Base-by-base conservation (phyloP, 306 rosid species). In the Hippophae rhamnoides region DNA sequence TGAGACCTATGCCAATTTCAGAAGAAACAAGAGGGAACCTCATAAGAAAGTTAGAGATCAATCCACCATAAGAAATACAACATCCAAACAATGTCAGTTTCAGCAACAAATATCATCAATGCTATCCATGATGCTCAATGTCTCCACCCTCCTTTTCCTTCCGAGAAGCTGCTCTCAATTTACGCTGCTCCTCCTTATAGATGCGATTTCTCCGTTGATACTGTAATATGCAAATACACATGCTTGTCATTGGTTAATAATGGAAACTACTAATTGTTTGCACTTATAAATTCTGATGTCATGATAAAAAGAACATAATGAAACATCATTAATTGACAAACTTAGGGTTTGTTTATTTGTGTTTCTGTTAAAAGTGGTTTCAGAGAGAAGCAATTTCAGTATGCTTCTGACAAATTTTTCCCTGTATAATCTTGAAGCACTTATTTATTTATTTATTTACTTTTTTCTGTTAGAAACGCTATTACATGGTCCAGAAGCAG, bases 131-230 rank as follows among this genome's bases (percentile, higher is more conserved):
- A 52, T 65, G 78, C 23, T 65, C 69, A 57, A 48, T 74, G 54
- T 54, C 80, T 56, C 41, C 75, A 57, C 85, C 94, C 66, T 79
- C 89, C 50, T 75, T 81, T 61, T 66, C 85, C 72, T 85, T 82
- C 74, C 76, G 72, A 41, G 82, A 61, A 58, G 90, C 97, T 52
- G 97, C 88, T 61, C 95, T 82, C 57, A 93, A 48, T 67, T 93
- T 84, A 58, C 99, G 95, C 73, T 88, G 94, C 78, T 93, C 97
- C 78, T 93, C 99, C 87, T 86, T 86, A 70, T 86, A 93, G 62
- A 93, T 75, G 45, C 99, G 85, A 72, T 93, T 93, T 66, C 99
- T 81, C 60, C 99, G 81, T 79, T 74, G 89, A 72, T 83, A 92
- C 99, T 79, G 77, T 54, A 47, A 57, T 13, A 63, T 46, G 38